A percentile compares a stretch with the other conserved stretches of the same genome.
Evolutionary conservation across 129 eudicot genomes (phyloP).

Genomic region (Dittrichia graveolens): DNA sequence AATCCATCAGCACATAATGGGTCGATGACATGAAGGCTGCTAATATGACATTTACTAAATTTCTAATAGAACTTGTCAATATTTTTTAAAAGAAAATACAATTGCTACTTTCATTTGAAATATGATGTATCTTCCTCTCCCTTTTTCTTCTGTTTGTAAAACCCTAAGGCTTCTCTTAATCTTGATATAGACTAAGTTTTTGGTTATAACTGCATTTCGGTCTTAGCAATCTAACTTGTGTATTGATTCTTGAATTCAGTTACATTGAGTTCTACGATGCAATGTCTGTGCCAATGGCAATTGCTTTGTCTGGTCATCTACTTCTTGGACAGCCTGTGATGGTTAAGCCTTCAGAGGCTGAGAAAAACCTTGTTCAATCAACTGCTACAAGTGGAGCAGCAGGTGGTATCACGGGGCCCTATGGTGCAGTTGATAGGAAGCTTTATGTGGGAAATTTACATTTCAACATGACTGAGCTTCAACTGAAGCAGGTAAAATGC

Average conservation of each 20-base stretch:
- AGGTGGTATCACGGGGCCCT: constrained; percentile 70
- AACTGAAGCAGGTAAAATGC: constrained; percentile 74
- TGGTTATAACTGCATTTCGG: background rate
- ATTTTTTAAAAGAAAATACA: background rate
- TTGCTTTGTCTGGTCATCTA: constrained; percentile 81
- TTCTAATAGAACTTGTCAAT: background rate
- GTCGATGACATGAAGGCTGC: background rate
- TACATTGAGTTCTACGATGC: constrained; percentile 37
- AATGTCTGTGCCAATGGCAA: constrained; percentile 87
- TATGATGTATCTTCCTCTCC: background rate
- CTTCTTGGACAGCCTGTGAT: constrained; percentile 91
- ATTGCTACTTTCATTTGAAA: background rate
- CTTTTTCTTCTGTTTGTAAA: constrained; percentile 13
- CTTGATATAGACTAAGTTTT: background rate
- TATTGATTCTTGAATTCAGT: constrained; percentile 10
- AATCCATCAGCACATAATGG: background rate
- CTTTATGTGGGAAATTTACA: constrained; percentile 96
- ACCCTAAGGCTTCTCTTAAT: constrained; percentile 14
- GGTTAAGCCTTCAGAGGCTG: constrained; percentile 98
- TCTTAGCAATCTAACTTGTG: background rate
- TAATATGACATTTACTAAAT: background rate
- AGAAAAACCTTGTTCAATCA: constrained; percentile 92
- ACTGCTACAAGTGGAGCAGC: constrained; percentile 65
- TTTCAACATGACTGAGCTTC: constrained; percentile 91
- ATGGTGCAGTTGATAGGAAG: constrained; percentile 88